Conservation (phyloP, 139 green algal species). For the Haematococcus lacustris region DNA sequence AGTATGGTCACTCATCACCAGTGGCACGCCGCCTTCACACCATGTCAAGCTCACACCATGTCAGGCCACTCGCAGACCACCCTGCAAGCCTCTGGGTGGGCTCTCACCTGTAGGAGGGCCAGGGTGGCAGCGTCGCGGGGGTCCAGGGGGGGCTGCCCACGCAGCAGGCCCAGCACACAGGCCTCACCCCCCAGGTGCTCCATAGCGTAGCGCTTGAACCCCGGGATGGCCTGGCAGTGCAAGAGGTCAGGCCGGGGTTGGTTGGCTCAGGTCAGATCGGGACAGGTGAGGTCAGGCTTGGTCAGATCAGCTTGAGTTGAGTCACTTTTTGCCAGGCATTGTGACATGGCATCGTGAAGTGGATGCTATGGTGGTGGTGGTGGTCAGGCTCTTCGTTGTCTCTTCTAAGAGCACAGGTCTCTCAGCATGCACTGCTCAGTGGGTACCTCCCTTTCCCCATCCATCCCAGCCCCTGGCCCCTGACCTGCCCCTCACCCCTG, state of each 20-base stretch:
- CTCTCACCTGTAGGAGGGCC: slow-evolving; percentile 42
- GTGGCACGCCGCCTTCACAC: too few species aligned
- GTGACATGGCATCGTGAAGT: too few species aligned
- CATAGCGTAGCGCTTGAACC: slow-evolving; percentile 45
- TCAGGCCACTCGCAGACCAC: neutral
- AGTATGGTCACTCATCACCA: neutral
- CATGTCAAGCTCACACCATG: neutral
- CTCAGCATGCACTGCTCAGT: too few species aligned
- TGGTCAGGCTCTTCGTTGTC: too few species aligned
- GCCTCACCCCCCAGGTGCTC: slow-evolving; percentile 51
- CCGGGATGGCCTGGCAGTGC: slow-evolving; percentile 27
- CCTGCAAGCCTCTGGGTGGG: slow-evolving; percentile 6
- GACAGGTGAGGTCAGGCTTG: too few species aligned
- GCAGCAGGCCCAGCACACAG: slow-evolving; percentile 46
- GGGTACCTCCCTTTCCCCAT: too few species aligned
- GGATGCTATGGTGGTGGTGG: too few species aligned
- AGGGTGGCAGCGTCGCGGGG: slow-evolving; percentile 52
- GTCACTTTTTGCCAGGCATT: too few species aligned
- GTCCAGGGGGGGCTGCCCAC: slow-evolving; percentile 28
- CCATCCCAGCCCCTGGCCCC: neutral
- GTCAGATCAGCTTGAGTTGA: too few species aligned
- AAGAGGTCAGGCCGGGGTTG: too few species aligned
- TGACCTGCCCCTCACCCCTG: slow-evolving; percentile 32
- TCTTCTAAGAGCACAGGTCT: too few species aligned
- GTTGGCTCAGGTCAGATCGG: too few species aligned